phyloP scores from a whole-genome alignment of 2,329 filamentous ascomycete genomes.

The Elsinoe batatas region DNA sequence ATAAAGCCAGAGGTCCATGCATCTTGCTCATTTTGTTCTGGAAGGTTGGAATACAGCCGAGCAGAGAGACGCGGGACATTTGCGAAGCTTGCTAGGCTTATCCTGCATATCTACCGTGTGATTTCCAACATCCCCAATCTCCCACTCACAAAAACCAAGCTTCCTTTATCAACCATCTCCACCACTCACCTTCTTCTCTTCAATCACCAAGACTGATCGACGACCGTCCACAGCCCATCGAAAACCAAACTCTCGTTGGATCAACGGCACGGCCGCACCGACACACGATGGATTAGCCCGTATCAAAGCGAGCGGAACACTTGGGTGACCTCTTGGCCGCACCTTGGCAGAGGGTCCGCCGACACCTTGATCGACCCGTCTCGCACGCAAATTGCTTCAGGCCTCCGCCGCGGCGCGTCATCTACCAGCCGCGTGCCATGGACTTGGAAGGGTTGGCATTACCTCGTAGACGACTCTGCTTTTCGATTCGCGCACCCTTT shows the following conservation, averaged over 20 bases:
- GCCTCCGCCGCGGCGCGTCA: neutral
- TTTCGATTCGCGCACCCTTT: constrained; percentile 4
- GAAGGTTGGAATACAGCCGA: no score
- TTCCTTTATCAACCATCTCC: constrained; percentile 9
- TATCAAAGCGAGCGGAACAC: constrained; percentile 3
- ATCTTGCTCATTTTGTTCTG: no score
- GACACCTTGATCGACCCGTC: neutral
- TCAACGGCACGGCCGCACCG: neutral
- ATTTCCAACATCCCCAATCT: neutral
- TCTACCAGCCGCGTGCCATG: constrained; percentile 3
- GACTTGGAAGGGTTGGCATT: constrained; percentile 7
- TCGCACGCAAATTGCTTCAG: neutral
- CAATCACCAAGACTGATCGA: constrained; percentile 1
- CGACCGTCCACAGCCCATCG: neutral
- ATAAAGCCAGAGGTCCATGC: no score
- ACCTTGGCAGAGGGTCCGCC: neutral
- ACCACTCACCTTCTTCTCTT: neutral
- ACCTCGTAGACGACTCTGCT: neutral
- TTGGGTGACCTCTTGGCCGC: neutral
- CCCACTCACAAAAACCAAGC: neutral
- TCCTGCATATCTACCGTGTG: neutral
- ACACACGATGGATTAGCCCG: neutral
- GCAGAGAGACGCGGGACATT: neutral
- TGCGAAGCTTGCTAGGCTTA: neutral
- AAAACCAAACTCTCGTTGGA: neutral